Base-by-base conservation (phyloP, 2,329 filamentous ascomycete species). In the Microdochium bolleyi region DNA sequence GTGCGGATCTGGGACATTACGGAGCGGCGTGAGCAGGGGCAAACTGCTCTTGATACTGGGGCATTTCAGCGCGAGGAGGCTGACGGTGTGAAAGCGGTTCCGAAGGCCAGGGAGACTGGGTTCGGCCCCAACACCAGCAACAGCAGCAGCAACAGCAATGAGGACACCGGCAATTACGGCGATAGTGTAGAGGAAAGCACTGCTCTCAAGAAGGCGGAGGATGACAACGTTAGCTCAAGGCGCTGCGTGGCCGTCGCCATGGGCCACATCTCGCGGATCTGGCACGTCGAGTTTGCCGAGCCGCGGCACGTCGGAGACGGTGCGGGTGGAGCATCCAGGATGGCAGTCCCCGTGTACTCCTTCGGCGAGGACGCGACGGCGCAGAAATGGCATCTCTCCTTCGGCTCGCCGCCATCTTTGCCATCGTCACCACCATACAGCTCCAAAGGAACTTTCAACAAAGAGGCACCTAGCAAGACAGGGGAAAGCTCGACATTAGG, bases 201-300 rank as follows among this genome's bases (percentile, higher is more conserved):
- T 30, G 11, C 11, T 30, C 27, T 11, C 9, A 24, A 46, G 22
- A 48, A 60, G 16, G 61, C 56, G 30, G 57, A 64, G 3, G 61
- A 62, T 22, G 62, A 65, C 21, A 59, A 30, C 27, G 5, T 30
- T 5, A 30, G 61, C 34, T 63, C 65, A 14, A 58, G 69, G 19
- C 67, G 67, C 49, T 78, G 77, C 30, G 61, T 95, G 14, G 88
- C 88, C 0, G 82, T 84, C 48, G 84, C 79, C 2, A 96, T 94
- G 87, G 92, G 88, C 0, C 94, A 99, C 68, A 71, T 80, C 2
- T 95, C 92, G 8, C 82, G 94, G 54, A 95, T 99, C 58, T 99
- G 94, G 94, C 80, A 83, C 48, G 83, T 96, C 9, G 78, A 80
- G 52, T 94, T 96, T 58, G 55, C 55, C 19, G 58, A 48, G 38